These are phyloP conservation scores for Ophiostoma perfectum DNA, from an alignment of 2,329 filamentous ascomycete species.

Conservation along the genomic window DNA sequence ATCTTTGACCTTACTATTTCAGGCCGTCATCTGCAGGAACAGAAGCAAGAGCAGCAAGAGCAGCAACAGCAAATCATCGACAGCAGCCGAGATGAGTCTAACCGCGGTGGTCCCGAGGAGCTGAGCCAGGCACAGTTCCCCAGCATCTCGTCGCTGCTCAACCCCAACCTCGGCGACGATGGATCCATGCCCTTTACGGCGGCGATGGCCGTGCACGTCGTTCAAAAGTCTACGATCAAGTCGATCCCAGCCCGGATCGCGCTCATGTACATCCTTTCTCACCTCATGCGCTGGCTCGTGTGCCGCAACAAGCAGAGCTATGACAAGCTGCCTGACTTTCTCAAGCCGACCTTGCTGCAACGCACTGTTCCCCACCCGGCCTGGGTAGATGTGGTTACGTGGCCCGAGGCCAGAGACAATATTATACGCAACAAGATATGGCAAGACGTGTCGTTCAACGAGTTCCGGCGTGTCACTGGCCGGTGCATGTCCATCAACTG, in stretches of 20 bases:
- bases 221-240: conserved; percentile 8
- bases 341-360: conserved; percentile 29
- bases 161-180: conserved; percentile 23
- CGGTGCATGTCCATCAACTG: conserved; percentile 22
- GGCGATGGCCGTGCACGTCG: conserved; percentile 18
- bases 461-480: conserved; percentile 17
- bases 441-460: conserved; percentile 14
- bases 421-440: conserved; percentile 19
- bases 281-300: conserved; percentile 27
- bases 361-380: conserved; percentile 29
- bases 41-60: neutral
- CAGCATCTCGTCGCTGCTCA: conserved; percentile 29
- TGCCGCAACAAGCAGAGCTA: conserved; percentile 29
- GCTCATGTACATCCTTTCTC: conserved; percentile 26
- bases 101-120: conserved; percentile 4
- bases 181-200: conserved; percentile 17
- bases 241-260: conserved; percentile 26
- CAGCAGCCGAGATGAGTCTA: neutral
- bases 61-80: neutral
- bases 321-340: conserved; percentile 28
- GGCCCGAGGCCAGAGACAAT: conserved; percentile 19
- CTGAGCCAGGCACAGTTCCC: conserved; percentile 26
- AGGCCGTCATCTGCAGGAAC: conserved; percentile 13
- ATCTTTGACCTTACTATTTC: conserved; percentile 19
- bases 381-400: conserved; percentile 29